Conservation (phyloP, 2,329 filamentous ascomycete species). For the Colletotrichum cuscutae region DNA sequence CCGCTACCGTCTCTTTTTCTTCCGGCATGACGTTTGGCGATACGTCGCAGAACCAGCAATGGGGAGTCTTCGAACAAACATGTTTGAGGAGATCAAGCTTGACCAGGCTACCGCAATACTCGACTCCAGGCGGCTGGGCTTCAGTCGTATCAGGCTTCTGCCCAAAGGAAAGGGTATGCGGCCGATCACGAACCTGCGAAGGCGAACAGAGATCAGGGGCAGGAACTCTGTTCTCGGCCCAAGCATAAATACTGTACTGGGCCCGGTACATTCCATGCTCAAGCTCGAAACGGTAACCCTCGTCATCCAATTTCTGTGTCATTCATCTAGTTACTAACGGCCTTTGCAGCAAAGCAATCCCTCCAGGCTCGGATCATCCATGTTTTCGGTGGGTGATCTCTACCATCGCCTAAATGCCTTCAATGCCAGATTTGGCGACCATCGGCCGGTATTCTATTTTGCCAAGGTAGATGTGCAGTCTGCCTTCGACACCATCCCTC, state of each 20-base stretch:
- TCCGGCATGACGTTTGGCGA: conserved; percentile 93
- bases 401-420: conserved; percentile 79
- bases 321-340: not conserved
- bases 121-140: conserved; percentile 73
- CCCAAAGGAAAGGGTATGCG: conserved; percentile 83
- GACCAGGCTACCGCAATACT: conserved; percentile 68
- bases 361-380: conserved; percentile 75
- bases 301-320: not conserved
- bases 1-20: conserved; percentile 88
- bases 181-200: conserved; percentile 87
- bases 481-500: conserved; percentile 96
- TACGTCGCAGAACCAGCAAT: conserved; percentile 79
- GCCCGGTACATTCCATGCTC: conserved; percentile 80
- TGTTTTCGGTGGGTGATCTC: conserved; percentile 86
- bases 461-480: conserved; percentile 92
- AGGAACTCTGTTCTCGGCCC: conserved; percentile 72
- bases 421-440: conserved; percentile 59
- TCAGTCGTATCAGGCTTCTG: conserved; percentile 81
- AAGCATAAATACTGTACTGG: conserved; percentile 64
- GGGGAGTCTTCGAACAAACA: conserved; percentile 70
- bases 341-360: conserved; percentile 55
- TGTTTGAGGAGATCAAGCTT: conserved; percentile 81
- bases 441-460: conserved; percentile 73
- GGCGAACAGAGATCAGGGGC: conserved; percentile 63
- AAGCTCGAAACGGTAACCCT: conserved; percentile 77